Conservation (phyloP, 78 protist species). For the Dictyostelium capitatum region DNA sequence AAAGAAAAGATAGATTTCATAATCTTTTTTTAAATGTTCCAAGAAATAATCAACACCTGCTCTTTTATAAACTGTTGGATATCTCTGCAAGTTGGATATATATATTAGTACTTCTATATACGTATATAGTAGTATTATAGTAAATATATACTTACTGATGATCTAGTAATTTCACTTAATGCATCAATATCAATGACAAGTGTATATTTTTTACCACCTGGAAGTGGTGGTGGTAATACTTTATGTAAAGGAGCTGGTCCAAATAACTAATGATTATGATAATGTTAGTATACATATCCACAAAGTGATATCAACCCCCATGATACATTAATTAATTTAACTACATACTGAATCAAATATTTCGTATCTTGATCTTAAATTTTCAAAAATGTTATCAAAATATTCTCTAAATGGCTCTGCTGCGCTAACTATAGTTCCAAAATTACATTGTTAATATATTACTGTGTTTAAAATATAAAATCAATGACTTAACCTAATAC, state of each 20-base stretch:
- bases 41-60: conserved; percentile 74
- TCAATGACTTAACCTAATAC: background rate
- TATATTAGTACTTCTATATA: no score
- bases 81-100: background rate
- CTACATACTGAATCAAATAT: conserved; percentile 28
- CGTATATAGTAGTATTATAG: no score
- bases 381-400: conserved; percentile 45
- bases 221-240: conserved; percentile 1
- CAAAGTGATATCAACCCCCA: no score
- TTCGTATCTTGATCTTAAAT: conserved; percentile 6
- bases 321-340: no score
- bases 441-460: background rate
- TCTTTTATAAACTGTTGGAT: conserved; percentile 59
- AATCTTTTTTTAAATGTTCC: conserved; percentile 19
- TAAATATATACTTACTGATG: conserved; percentile 47
- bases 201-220: conserved; percentile 39
- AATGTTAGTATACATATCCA: no score
- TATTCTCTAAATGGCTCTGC: conserved; percentile 39
- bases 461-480: background rate
- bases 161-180: conserved; percentile 31
- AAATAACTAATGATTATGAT: no score
- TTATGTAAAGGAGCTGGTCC: conserved; percentile 51
- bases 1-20: conserved; percentile 50
- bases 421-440: background rate
- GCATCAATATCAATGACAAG: conserved; percentile 64